Percentiles rank a stretch among this genome's conserved stretches.
Evolutionary conservation across 2,329 filamentous ascomycete genomes (phyloP).

Genomic region (Pseudocercospora cruenta): DNA sequence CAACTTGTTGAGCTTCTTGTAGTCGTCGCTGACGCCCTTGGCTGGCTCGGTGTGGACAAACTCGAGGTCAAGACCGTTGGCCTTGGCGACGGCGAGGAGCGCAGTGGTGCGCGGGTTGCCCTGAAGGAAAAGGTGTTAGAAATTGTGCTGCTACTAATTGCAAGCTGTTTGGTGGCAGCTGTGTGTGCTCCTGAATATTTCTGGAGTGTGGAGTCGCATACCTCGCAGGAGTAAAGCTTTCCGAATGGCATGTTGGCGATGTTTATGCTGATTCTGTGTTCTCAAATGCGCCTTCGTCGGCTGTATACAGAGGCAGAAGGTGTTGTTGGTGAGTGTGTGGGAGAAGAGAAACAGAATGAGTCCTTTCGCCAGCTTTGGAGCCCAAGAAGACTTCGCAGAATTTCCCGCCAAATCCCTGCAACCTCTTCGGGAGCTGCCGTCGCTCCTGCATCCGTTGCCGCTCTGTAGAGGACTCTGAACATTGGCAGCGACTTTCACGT

Average conservation of each 20-base stretch:
- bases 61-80: slow-evolving; percentile 92
- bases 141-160: neutral
- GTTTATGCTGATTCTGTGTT: slow-evolving; percentile 16
- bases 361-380: neutral
- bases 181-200: slow-evolving; percentile 17
- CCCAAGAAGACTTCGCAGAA: neutral
- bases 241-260: slow-evolving; percentile 66
- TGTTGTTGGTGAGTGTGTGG: slow-evolving; percentile 15
- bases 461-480: neutral
- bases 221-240: slow-evolving; percentile 89
- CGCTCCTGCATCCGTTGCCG: neutral
- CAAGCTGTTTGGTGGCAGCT: slow-evolving; percentile 12
- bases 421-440: neutral
- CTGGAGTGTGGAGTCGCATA: slow-evolving; percentile 50
- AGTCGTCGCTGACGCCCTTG: slow-evolving; percentile 71
- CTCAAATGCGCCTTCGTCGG: slow-evolving; percentile 39
- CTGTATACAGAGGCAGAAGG: slow-evolving; percentile 20
- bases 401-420: neutral
- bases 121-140: slow-evolving; percentile 51
- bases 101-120: slow-evolving; percentile 86
- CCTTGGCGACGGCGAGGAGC: slow-evolving; percentile 93
- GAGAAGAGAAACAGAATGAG: neutral
- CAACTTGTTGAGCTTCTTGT: slow-evolving; percentile 82
- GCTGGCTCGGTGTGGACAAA: slow-evolving; percentile 71
- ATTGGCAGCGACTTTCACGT: neutral